These are phyloP conservation scores for Boletellus emodensis DNA, from an alignment of 768 basidiomycete genomes.

Conservation along the genomic window DNA sequence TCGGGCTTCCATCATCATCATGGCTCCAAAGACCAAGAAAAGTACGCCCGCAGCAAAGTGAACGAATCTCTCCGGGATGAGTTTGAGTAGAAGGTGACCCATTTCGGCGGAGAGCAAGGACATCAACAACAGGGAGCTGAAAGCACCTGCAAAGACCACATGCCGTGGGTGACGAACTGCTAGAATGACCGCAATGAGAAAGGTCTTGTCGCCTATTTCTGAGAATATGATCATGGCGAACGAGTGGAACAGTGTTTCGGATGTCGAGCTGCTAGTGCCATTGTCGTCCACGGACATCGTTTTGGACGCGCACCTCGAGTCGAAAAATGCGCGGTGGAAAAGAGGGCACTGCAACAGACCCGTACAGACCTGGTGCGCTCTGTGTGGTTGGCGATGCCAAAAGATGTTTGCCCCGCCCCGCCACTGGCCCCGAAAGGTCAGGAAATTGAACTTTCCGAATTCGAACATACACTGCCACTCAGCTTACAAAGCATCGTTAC, in stretches of 20 bases:
- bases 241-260: constrained; percentile 64
- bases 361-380: not conserved
- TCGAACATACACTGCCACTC: too few relatives aligned
- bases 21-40: constrained; percentile 86
- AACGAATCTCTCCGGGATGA: constrained; percentile 70
- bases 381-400: too few relatives aligned
- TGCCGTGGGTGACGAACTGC: constrained; percentile 90
- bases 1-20: constrained; percentile 84
- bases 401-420: too few relatives aligned
- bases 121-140: constrained; percentile 87
- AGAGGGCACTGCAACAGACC: not conserved
- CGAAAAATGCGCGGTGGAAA: not conserved
- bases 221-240: constrained; percentile 91
- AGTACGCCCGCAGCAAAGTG: constrained; percentile 72
- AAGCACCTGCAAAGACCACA: constrained; percentile 84
- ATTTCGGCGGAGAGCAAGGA: constrained; percentile 90
- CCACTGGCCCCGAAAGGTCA: too few relatives aligned
- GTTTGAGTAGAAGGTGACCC: constrained; percentile 82
- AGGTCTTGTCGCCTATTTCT: constrained; percentile 96
- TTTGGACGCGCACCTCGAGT: constrained; percentile 5
- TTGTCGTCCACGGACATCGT: constrained; percentile 17
- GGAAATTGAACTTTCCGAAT: too few relatives aligned
- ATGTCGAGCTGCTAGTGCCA: constrained; percentile 6
- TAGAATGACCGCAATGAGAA: constrained; percentile 82
- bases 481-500: too few relatives aligned